Conservation (phyloP, 2,329 filamentous ascomycete species). For the Xylaria sp. region DNA sequence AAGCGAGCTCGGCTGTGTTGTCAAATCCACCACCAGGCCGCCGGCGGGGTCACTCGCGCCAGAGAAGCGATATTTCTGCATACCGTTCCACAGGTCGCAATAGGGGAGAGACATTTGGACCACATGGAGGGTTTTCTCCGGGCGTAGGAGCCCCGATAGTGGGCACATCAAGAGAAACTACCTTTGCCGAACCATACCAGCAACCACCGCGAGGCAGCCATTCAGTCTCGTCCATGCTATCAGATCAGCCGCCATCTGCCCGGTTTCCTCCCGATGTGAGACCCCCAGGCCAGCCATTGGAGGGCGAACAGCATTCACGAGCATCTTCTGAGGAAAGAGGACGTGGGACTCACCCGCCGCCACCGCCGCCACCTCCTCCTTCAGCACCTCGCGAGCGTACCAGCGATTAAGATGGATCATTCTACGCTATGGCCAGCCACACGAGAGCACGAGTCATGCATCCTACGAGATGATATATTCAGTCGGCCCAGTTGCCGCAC, state of each 20-base stretch:
- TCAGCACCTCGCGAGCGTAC: constrained; percentile 26
- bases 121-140: constrained; percentile 53
- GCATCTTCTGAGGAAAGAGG: constrained; percentile 51
- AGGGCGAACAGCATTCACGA: constrained; percentile 49
- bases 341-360: constrained; percentile 43
- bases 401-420: constrained; percentile 6
- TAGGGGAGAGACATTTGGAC: constrained; percentile 50
- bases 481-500: neutral
- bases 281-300: constrained; percentile 41
- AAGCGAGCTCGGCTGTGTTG: constrained; percentile 57
- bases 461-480: neutral
- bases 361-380: constrained; percentile 31
- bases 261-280: constrained; percentile 47
- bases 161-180: constrained; percentile 49
- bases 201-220: constrained; percentile 51
- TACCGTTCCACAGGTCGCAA: constrained; percentile 56
- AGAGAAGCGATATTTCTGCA: constrained; percentile 71
- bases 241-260: constrained; percentile 53
- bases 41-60: constrained; percentile 69
- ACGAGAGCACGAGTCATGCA: constrained; percentile 5
- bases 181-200: constrained; percentile 48
- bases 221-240: constrained; percentile 57
- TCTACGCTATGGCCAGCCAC: neutral
- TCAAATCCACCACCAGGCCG: constrained; percentile 64
- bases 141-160: constrained; percentile 43